Base-by-base conservation (phyloP, 1,139 yeast species). In the Arxiozyma heterogenica region DNA sequence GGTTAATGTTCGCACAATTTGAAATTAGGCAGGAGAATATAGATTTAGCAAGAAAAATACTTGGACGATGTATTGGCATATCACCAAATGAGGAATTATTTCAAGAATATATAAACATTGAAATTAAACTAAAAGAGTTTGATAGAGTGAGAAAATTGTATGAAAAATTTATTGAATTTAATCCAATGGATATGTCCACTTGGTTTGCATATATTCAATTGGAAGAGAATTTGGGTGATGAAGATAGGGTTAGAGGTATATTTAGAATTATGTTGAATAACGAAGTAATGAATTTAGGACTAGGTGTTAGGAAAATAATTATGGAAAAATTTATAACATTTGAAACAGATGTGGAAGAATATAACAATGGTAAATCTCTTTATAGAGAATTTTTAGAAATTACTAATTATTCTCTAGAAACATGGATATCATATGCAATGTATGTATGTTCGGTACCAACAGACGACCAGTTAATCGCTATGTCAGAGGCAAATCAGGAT, bases 61-160 rank as follows among this genome's bases (percentile, higher is more conserved):
- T 90, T 23, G 97, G 98, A 0, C 74, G 77, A 53, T 79, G 87
- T 0, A 74, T 93, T 43, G 98, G 96, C 0, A 64, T 73, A 21
- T 74, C 76, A 41, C 84, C 87, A 0, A 86, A 85, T 63, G 73
- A 71, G 1, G 81, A 80, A 52, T 69, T 88, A 0, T 83, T 84
- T 65, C 73, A 73, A 56, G 77, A 75, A 57, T 93, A 93, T 66
- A 84, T 91, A 54, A 74, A 61, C 4, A 53, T 76, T 47, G 80
- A 77, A 56, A 64, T 71, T 41, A 71, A 71, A 51, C 64, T 87
- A 50, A 86, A 85, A 38, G 90, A 86, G 61, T 84, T 85, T 76
- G 95, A 85, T 58, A 72, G 97, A 45, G 90, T 86, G 12, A 74
- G 98, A 44, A 80, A 72, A 62, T 65, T 93, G 8, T 90, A 82